Evolutionary conservation across 306 rosid species (phyloP).

Genomic region (Gillenia trifoliata): DNA sequence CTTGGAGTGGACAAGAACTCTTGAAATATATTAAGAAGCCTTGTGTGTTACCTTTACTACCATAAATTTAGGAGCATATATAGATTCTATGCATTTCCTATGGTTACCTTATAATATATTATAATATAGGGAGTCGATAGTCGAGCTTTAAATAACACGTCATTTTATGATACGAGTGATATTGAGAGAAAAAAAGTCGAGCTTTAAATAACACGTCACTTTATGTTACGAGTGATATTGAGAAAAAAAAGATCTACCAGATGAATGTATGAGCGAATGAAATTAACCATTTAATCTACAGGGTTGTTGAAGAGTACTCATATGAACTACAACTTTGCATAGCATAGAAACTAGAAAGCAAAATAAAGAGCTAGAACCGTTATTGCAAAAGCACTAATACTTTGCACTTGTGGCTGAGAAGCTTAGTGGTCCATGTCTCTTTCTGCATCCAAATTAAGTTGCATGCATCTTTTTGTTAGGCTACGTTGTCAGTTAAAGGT

Average conservation of each 20-base stretch:
- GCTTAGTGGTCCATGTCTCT: neutral
- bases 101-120: no score
- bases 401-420: neutral
- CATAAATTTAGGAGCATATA: neutral
- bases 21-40: neutral
- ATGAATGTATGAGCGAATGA: neutral
- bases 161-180: no score
- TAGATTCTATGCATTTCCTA: neutral
- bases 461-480: conserved; percentile 13
- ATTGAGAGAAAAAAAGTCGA: no score
- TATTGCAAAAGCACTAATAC: neutral
- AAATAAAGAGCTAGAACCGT: neutral
- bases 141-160: no score
- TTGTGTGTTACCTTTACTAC: neutral
- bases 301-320: neutral
- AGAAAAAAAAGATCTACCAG: neutral
- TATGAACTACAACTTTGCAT: neutral
- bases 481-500: conserved; percentile 39
- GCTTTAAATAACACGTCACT: neutral
- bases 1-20: neutral
- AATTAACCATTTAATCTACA: neutral
- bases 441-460: neutral
- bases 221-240: neutral
- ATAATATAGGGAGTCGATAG: no score
- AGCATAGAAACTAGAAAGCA: neutral